Evolutionary conservation across 805 yeast genomes (phyloP).

Genomic region (Starmerella etchellsii): DNA sequence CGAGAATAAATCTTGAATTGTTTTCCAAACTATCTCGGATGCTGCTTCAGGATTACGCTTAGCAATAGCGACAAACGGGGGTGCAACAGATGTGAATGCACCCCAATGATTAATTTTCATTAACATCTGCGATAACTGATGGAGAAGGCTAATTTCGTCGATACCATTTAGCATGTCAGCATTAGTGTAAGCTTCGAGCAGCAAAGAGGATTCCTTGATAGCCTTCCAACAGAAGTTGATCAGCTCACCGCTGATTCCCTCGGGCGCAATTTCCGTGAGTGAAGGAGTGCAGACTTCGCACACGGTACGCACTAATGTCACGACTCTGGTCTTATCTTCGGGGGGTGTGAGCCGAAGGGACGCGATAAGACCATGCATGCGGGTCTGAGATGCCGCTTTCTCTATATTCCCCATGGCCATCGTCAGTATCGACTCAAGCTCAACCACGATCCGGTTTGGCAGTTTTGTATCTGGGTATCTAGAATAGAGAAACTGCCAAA

Average conservation of each 20-base stretch:
- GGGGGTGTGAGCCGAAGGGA: background rate
- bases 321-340: background rate
- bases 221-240: conserved; percentile 73
- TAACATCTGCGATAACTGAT: conserved; percentile 53
- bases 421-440: conserved; percentile 23
- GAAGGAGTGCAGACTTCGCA: conserved; percentile 11
- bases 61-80: conserved; percentile 62
- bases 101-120: conserved; percentile 55
- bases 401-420: conserved; percentile 24
- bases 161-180: background rate
- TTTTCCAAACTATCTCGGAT: conserved; percentile 1
- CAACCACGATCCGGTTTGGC: background rate
- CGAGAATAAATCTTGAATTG: conserved; percentile 1
- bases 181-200: conserved; percentile 27
- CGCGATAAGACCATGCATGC: conserved; percentile 38
- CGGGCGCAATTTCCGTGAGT: conserved; percentile 11
- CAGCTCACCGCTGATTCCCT: conserved; percentile 22
- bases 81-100: conserved; percentile 79
- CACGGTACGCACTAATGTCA: background rate
- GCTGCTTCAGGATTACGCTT: conserved; percentile 22
- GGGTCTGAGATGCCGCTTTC: conserved; percentile 24
- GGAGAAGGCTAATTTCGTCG: conserved; percentile 31
- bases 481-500: conserved; percentile 6
- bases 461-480: conserved; percentile 19
- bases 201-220: conserved; percentile 55